Conservation (phyloP, 2,329 filamentous ascomycete genomes). For the Phialemoniopsis sp. region DNA sequence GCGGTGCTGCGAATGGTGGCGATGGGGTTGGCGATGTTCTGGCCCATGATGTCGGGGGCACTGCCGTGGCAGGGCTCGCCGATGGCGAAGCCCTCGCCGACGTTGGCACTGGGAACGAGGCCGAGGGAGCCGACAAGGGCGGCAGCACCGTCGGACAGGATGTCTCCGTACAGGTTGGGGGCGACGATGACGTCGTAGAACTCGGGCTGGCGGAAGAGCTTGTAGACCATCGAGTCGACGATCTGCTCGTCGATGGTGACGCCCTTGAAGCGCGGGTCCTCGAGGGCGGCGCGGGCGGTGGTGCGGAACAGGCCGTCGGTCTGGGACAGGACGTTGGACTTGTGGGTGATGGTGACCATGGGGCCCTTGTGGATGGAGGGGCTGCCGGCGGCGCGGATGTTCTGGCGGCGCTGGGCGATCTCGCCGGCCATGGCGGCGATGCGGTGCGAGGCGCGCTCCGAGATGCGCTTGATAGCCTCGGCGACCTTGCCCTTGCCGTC, state of each 20-base stretch:
- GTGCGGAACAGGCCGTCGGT: conserved; percentile 94
- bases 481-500: conserved; percentile 75
- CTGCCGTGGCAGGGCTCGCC: conserved; percentile 97
- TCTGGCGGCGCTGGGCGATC: conserved; percentile 83
- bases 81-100: conserved; percentile 90
- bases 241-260: conserved; percentile 91
- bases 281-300: conserved; percentile 70
- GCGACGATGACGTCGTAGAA: conserved; percentile 98
- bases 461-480: conserved; percentile 97
- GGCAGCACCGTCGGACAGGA: conserved; percentile 91
- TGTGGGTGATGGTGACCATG: conserved; percentile 95
- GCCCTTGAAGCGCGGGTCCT: conserved; percentile 53
- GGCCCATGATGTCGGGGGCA: conserved; percentile 91
- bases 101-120: conserved; percentile 91
- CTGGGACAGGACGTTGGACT: conserved; percentile 94
- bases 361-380: conserved; percentile 62
- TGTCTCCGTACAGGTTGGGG: conserved; percentile 95
- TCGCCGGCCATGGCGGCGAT: conserved; percentile 94
- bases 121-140: conserved; percentile 89
- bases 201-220: conserved; percentile 93
- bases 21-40: conserved; percentile 92
- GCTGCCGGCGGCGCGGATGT: conserved; percentile 61
- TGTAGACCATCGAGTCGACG: conserved; percentile 99
- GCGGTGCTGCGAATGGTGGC: conserved; percentile 88
- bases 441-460: conserved; percentile 75